These are phyloP conservation scores for Coniochaeta ligniaria DNA, from an alignment of 2,329 filamentous ascomycete genomes.

Conservation along the genomic window DNA sequence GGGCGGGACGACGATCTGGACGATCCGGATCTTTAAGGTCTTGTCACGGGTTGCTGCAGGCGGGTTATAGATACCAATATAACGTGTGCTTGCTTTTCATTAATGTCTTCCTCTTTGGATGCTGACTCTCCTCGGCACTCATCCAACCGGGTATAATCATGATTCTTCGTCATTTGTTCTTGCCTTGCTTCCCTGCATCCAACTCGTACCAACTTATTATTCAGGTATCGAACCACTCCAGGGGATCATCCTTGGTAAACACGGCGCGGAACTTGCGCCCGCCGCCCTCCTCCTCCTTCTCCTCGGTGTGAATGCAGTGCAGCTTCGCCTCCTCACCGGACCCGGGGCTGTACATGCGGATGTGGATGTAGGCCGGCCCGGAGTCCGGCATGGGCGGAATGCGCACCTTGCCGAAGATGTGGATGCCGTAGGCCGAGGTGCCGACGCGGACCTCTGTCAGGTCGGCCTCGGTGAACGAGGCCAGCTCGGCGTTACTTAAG, in stretches of 20 bases:
- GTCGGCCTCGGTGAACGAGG: constrained; percentile 28
- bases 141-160: neutral
- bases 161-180: neutral
- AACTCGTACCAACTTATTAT: constrained; percentile 1
- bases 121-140: neutral
- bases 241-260: constrained; percentile 35
- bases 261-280: constrained; percentile 37
- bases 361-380: constrained; percentile 36
- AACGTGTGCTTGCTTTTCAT: neutral
- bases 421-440: constrained; percentile 37
- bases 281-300: constrained; percentile 32
- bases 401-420: constrained; percentile 41
- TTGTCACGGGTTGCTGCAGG: constrained; percentile 3
- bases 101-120: neutral
- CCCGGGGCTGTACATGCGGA: constrained; percentile 37
- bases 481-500: constrained; percentile 30
- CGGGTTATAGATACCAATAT: neutral
- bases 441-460: constrained; percentile 37
- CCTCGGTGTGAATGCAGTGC: constrained; percentile 41
- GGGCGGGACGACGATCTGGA: constrained; percentile 58
- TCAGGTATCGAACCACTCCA: constrained; percentile 49
- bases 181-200: neutral
- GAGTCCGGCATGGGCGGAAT: constrained; percentile 31
- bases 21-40: constrained; percentile 1
- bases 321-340: constrained; percentile 30